These are phyloP conservation scores for Triticum turgidum DNA, from an alignment of 176 grass and related monocot species.

Conservation along the genomic window DNA sequence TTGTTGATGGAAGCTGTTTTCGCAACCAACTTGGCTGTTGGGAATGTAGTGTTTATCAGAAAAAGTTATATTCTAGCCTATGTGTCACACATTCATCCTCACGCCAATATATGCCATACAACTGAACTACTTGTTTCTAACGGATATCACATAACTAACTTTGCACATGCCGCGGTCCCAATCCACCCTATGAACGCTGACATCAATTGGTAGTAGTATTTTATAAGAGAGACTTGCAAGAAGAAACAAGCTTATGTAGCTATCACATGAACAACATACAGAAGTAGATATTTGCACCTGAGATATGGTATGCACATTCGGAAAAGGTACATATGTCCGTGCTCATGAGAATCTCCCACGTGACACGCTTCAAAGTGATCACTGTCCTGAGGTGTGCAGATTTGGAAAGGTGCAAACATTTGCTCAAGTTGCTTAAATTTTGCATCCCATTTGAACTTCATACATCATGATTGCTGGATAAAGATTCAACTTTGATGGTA, in stretches of 20 bases:
- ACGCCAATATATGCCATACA: conserved; percentile 8
- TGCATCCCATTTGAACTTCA: background rate
- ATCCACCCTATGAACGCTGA: background rate
- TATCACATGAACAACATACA: background rate
- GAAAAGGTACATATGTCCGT: background rate
- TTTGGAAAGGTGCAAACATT: background rate
- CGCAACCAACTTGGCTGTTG: no score
- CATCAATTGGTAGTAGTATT: background rate
- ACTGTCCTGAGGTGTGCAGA: background rate
- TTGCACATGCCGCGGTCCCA: background rate
- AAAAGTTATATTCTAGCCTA: background rate
- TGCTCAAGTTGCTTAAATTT: conserved; percentile 22
- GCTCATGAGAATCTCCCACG: conserved; percentile 14
- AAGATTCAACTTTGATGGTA: background rate
- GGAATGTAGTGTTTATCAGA: no score
- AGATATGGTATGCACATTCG: background rate
- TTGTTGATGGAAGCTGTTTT: no score
- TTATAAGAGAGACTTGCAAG: background rate
- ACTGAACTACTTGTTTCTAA: conserved; percentile 16
- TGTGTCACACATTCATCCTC: conserved; percentile 14
- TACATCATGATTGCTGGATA: conserved; percentile 15
- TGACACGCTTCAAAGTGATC: conserved; percentile 8
- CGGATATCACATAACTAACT: background rate
- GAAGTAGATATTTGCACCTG: conserved; percentile 6
- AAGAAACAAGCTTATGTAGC: conserved; percentile 22